Percentiles rank a stretch among this genome's conserved stretches.
These are phyloP conservation scores for Colletotrichum melonis DNA, from an alignment of 2,329 filamentous ascomycete genomes.

Conservation along the genomic window DNA sequence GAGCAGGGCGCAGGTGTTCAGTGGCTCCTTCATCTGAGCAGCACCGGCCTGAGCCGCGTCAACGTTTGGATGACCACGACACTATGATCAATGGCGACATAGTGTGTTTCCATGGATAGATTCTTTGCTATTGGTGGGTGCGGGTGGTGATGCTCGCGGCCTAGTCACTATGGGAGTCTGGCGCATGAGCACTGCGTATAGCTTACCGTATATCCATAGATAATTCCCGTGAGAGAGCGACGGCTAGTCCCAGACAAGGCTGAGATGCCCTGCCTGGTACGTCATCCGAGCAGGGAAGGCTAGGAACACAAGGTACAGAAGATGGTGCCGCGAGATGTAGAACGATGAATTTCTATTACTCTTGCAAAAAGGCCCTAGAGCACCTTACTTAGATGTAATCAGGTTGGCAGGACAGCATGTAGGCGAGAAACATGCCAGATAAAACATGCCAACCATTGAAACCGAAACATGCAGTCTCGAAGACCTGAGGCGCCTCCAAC, in stretches of 20 bases:
- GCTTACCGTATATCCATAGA: not conserved
- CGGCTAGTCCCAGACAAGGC: constrained; percentile 1
- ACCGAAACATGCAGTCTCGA: not conserved
- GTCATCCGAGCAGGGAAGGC: constrained; percentile 12
- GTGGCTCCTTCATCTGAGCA: constrained; percentile 5
- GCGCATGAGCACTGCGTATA: constrained; percentile 12
- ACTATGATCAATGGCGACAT: not conserved
- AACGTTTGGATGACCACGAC: not conserved
- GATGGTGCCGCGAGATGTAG: not conserved
- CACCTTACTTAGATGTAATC: no score
- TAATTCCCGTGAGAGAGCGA: not conserved
- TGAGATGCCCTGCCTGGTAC: constrained; percentile 23
- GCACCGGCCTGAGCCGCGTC: not conserved
- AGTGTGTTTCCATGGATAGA: not conserved
- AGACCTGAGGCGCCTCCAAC: not conserved
- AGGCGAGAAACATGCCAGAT: not conserved
- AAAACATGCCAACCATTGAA: not conserved
- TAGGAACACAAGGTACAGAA: not conserved
- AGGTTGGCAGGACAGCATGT: not conserved
- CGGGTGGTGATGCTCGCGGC: not conserved
- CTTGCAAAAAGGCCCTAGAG: not conserved
- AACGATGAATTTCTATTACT: not conserved
- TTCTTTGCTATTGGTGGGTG: not conserved
- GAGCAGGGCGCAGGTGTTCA: not conserved
- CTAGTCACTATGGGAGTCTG: not conserved